Evolutionary conservation across 305 asterid species (phyloP).

Genomic region (Fraxinus paxiana): DNA sequence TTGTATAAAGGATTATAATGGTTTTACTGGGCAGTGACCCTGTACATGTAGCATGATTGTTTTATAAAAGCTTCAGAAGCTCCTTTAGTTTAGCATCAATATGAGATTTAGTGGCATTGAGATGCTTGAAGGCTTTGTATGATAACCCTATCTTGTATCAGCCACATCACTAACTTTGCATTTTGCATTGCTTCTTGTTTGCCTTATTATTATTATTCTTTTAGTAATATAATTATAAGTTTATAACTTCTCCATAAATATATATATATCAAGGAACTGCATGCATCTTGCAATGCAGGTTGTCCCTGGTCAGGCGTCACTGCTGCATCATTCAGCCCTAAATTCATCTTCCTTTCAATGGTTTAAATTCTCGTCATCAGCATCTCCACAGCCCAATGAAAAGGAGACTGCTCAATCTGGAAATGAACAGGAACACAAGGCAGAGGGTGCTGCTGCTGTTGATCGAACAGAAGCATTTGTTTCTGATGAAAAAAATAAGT

Average conservation of each 20-base stretch:
- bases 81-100: background rate
- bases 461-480: conserved; percentile 21
- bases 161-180: background rate
- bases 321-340: conserved; percentile 40
- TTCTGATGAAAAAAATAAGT: conserved; percentile 41
- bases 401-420: conserved; percentile 47
- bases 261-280: conserved; percentile 12
- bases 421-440: conserved; percentile 26
- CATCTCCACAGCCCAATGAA: conserved; percentile 49
- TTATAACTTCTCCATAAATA: background rate
- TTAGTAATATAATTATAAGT: background rate
- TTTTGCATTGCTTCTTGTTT: background rate
- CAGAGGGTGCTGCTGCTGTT: conserved; percentile 28
- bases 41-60: background rate
- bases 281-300: conserved; percentile 31
- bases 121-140: background rate
- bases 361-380: conserved; percentile 62
- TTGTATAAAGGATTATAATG: background rate
- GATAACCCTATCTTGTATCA: background rate
- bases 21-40: too few relatives aligned
- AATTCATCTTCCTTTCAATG: conserved; percentile 41
- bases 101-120: background rate
- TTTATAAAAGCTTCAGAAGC: background rate
- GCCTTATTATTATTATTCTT: background rate
- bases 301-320: conserved; percentile 40